Conservation (phyloP, 768 basidiomycete species). For the Astraeus odoratus region DNA sequence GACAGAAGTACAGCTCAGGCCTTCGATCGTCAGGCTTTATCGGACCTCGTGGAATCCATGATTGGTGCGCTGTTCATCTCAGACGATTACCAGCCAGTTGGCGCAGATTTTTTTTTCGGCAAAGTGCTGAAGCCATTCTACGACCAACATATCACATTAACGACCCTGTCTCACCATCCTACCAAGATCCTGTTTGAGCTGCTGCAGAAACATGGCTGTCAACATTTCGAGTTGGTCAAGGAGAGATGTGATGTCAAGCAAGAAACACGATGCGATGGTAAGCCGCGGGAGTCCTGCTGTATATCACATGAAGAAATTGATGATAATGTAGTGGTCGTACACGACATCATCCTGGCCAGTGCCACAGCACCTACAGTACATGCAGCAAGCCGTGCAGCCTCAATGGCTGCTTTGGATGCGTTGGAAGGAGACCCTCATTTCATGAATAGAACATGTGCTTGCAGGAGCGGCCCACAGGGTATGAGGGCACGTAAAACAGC, state of each 20-base stretch:
- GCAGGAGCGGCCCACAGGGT: slow-evolving; percentile 34
- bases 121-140: slow-evolving; percentile 71
- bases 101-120: slow-evolving; percentile 60
- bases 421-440: slow-evolving; percentile 60
- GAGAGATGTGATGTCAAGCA: slow-evolving; percentile 32
- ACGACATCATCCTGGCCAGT: slow-evolving; percentile 55
- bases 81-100: slow-evolving; percentile 57
- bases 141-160: slow-evolving; percentile 64
- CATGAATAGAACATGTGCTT: slow-evolving; percentile 60
- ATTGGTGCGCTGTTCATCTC: slow-evolving; percentile 76
- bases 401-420: slow-evolving; percentile 60
- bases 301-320: slow-evolving; percentile 9
- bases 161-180: slow-evolving; percentile 70
- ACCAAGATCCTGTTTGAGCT: slow-evolving; percentile 69
- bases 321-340: slow-evolving; percentile 50
- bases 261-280: slow-evolving; percentile 48
- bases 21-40: slow-evolving; percentile 57
- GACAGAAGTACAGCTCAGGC: no score
- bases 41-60: slow-evolving; percentile 75
- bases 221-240: slow-evolving; percentile 54
- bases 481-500: slow-evolving; percentile 35
- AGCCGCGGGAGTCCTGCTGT: slow-evolving; percentile 13
- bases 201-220: slow-evolving; percentile 66
- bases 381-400: slow-evolving; percentile 54
- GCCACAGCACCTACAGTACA: slow-evolving; percentile 45